Evolutionary conservation across 352 stramenopile species (phyloP), one percentile per base, ranked within the genome.

Genomic region (Pythium grandisporangium): DNA sequence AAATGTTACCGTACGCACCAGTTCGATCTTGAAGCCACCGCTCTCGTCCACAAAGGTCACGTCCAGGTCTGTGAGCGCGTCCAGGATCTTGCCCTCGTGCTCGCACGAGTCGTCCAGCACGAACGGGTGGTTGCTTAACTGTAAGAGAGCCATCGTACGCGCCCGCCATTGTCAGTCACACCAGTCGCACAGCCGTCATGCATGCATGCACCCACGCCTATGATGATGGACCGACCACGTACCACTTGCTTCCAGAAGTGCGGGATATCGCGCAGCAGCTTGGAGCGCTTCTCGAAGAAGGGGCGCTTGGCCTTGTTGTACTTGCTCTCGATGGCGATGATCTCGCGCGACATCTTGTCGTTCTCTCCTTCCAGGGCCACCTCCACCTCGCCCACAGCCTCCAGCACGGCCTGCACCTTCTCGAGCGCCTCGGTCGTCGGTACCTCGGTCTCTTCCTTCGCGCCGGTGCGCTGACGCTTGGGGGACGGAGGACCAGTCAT

Each of bases 171-270:
- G n/a, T n/a, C n/a, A n/a, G n/a, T n/a, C n/a, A n/a, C n/a, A n/a
- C n/a, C n/a, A n/a, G n/a, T n/a, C n/a, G 33, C 39, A 25, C 26
- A 19, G 13, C 13, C 46, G 19, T 8, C 22, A 36, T 13, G 37
- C 20, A 43, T n/a, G n/a, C n/a, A n/a, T n/a, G n/a, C n/a, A n/a
- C n/a, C n/a, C n/a, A n/a, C n/a, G n/a, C n/a, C n/a, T n/a, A n/a
- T n/a, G n/a, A n/a, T n/a, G n/a, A n/a, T n/a, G n/a, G n/a, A n/a
- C n/a, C n/a, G n/a, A n/a, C n/a, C 12, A 69, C 69, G 49, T 49
- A 88, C 72, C 54, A 63, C 59, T 52, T 86, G 58, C 58, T 86
- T 86, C 77, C 77, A 90, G 56, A 90, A 87, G 42, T 51, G 37
- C 5, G 77, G 73, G 37, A 90, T 85, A 13, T 78, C 65, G 16